Base-by-base conservation (phyloP, 129 eudicot species). In the Oenanthe sinensis region DNA sequence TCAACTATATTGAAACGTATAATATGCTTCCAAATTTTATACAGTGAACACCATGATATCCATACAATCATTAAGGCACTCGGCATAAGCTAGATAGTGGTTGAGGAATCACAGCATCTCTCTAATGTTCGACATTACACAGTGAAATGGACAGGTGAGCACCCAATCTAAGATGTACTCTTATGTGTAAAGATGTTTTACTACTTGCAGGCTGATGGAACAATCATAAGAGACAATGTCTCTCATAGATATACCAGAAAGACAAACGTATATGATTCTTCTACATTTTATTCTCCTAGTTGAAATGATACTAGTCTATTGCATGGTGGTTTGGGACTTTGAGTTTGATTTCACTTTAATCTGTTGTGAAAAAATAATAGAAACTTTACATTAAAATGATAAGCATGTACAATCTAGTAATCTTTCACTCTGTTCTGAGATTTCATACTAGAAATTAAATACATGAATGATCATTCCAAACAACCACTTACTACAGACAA, bases 351-450 rank as follows among this genome's bases (percentile, higher is more conserved):
- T n/a, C 5, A 55, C 13, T 55, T n/a, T 9, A n/a, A n/a, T 58
- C 67, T 58, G 14, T 20, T 58, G 33, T 22, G 33, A 58, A 55
- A 8, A n/a, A n/a, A 58, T 55, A n/a, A 58, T 8, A n/a, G 30
- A n/a, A 58, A n/a, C 13, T n/a, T 58, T 58, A 58, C 67, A 58
- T 58, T n/a, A 30, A 30, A 58, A 58, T n/a, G 67, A 58, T 58
- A 58, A 58, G 33, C 67, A 58, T 58, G 67, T 58, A 58, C 67
- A 58, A 58, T 58, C 67, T 58, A 58, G 67, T 58, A 58, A 20
- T 58, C 63, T 24, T 58, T 58, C 67, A n/a, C 30, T 58, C 67
- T 24, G 10, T 58, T 58, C 12, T 58, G 67, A 58, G 33, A 58
- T 58, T 58, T n/a, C 67, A 58, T 58, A 58, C 67, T 58, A n/a